Base-by-base conservation (phyloP, 345 rosid genomes). In the Physaria fendleri region DNA sequence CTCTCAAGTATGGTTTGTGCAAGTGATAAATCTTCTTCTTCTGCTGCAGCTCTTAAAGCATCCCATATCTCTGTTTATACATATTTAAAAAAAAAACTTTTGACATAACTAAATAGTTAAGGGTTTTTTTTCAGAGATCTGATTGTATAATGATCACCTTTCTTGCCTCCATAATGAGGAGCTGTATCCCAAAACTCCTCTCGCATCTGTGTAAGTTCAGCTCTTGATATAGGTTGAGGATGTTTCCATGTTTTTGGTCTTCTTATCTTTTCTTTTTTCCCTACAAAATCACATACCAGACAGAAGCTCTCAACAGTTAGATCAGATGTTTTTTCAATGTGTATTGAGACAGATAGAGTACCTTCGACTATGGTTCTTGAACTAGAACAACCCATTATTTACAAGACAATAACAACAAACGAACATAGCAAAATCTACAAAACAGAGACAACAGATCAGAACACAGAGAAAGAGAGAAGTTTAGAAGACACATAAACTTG, bases 101-200 rank as follows among this genome's bases (percentile, higher is more conserved):
- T 14, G 28, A 55, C 54, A 4, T 56, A 35, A 12, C 24, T 22
- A 27, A 27, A 24, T 0, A 3, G 8, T 8, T 15, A 39, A 39
- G n/a, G n/a, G n/a, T n/a, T 39, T 39, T 7, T 10, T 39, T 37
- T 21, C 10, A 29, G 3, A 24, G 29, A 10, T n/a, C n/a, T n/a
- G n/a, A n/a, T n/a, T n/a, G n/a, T n/a, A n/a, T n/a, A 15, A 24
- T 50, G 55, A 13, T 52, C 41, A 68, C 66, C 71, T 71, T 64
- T 71, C 60, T 71, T 76, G 54, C 96, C 94, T 65, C 97, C 97
- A 69, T 85, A 90, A 58, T 87, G 97, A 66, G 97, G 97, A 68
- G 97, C 89, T 17, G 97, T 90, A 72, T 90, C 97, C 95, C 95
- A 87, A 62, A 87, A 90, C 45, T 90, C 97, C 53, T 90, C 97